phyloP scores from a whole-genome alignment of 805 yeast genomes.

The Zygosaccharomyces bisporus region DNA sequence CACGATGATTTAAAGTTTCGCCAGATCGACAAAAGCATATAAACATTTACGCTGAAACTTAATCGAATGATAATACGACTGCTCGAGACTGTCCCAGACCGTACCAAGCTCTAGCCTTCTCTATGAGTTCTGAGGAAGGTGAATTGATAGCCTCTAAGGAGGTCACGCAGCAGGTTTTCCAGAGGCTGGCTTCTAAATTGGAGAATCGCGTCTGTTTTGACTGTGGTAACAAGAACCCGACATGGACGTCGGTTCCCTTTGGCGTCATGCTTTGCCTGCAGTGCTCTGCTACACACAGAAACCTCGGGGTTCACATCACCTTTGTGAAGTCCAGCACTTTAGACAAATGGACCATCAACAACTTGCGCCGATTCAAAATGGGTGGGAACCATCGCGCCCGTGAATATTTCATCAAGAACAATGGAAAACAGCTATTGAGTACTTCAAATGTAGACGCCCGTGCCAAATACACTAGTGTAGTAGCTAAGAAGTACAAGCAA shows the following conservation, averaged over 20 bases:
- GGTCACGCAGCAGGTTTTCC: constrained; percentile 63
- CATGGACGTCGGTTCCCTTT: constrained; percentile 97
- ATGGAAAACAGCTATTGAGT: constrained; percentile 67
- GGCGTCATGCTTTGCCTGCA: constrained; percentile 90
- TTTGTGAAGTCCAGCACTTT: constrained; percentile 89
- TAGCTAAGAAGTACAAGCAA: constrained; percentile 77
- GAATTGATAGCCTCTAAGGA: constrained; percentile 55
- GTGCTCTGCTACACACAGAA: constrained; percentile 93
- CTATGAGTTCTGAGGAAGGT: constrained; percentile 33
- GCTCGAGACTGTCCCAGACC: neutral
- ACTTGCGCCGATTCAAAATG: constrained; percentile 84
- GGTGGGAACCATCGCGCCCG: constrained; percentile 90
- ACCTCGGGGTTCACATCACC: constrained; percentile 92
- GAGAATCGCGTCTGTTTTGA: constrained; percentile 90
- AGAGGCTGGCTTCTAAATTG: constrained; percentile 54
- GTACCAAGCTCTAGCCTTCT: neutral
- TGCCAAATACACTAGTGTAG: constrained; percentile 73
- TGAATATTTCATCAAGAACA: constrained; percentile 78
- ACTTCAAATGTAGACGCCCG: constrained; percentile 54
- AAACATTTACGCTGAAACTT: neutral
- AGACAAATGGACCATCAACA: constrained; percentile 92
- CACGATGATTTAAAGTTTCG: neutral
- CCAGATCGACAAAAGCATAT: constrained; percentile 6
- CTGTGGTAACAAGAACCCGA: constrained; percentile 89
- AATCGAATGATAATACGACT: neutral